A percentile compares a stretch with the other conserved stretches of the same genome.
Evolutionary conservation across 306 rosid species (phyloP).

Genomic region (Vicia sativa): DNA sequence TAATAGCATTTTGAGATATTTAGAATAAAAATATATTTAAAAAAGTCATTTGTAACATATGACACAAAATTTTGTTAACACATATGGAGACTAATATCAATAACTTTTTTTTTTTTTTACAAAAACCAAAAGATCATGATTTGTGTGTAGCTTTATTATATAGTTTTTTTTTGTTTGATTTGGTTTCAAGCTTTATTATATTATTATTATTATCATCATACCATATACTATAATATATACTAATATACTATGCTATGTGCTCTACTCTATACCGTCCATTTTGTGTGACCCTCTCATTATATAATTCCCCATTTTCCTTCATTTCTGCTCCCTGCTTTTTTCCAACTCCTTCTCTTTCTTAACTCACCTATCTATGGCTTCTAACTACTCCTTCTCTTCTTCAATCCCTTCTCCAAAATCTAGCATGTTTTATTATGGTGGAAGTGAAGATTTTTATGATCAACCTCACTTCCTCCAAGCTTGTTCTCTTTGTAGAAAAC

Average conservation of each 20-base stretch:
- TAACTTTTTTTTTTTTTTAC: no score
- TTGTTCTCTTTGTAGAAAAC: constrained; percentile 74
- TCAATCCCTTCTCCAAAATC: constrained; percentile 45
- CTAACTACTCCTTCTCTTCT: constrained; percentile 28
- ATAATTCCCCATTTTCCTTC: constrained; percentile 32
- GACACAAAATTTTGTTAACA: no score
- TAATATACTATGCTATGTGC: constrained; percentile 17
- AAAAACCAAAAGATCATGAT: neutral
- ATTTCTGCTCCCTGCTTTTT: constrained; percentile 26
- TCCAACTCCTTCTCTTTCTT: constrained; percentile 24
- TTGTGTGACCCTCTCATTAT: constrained; percentile 40
- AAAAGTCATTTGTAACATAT: no score
- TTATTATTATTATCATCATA: neutral
- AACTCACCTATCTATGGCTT: constrained; percentile 31
- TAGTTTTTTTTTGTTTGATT: no score
- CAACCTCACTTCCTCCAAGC: constrained; percentile 89
- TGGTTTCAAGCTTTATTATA: neutral
- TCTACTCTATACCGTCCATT: constrained; percentile 28
- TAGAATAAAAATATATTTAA: no score
- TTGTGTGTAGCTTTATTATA: neutral
- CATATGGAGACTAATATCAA: no score
- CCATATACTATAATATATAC: neutral
- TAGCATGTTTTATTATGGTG: constrained; percentile 55
- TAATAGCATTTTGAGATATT: no score
- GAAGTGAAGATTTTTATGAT: constrained; percentile 46